A percentile compares a stretch with the other conserved stretches of the same genome.
phyloP scores from a whole-genome alignment of 495 filamentous ascomycete genomes.

The Podospora comata region DNA sequence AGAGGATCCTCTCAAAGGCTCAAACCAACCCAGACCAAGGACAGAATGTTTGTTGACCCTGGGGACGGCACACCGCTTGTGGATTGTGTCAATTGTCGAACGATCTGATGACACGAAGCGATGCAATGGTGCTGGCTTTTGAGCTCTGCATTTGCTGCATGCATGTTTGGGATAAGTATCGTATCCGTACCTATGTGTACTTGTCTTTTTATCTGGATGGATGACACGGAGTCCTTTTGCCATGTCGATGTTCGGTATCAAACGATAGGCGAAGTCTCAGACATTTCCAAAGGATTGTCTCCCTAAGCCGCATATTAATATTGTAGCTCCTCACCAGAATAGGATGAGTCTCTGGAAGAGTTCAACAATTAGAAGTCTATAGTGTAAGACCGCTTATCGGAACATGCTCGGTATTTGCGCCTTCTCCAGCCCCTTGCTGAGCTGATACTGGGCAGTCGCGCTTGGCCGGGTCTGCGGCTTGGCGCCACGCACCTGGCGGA shows the following conservation, averaged over 20 bases:
- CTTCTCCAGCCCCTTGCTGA: neutral
- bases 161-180: neutral
- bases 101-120: neutral
- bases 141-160: neutral
- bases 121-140: neutral
- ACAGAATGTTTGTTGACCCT: neutral
- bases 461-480: neutral
- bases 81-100: neutral
- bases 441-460: neutral
- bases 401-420: neutral
- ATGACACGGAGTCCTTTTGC: too few species aligned
- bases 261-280: neutral
- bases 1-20: neutral
- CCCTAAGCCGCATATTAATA: too few species aligned
- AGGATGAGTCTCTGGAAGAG: neutral
- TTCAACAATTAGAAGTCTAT: neutral
- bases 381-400: neutral
- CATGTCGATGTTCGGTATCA: too few species aligned
- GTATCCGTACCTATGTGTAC: neutral
- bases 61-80: neutral
- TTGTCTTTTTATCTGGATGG: neutral
- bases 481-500: neutral
- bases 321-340: too few species aligned
- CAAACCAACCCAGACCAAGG: neutral
- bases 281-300: neutral